Evolutionary conservation across 1,139 yeast genomes (phyloP).

Genomic region (Hansenula anomala): DNA sequence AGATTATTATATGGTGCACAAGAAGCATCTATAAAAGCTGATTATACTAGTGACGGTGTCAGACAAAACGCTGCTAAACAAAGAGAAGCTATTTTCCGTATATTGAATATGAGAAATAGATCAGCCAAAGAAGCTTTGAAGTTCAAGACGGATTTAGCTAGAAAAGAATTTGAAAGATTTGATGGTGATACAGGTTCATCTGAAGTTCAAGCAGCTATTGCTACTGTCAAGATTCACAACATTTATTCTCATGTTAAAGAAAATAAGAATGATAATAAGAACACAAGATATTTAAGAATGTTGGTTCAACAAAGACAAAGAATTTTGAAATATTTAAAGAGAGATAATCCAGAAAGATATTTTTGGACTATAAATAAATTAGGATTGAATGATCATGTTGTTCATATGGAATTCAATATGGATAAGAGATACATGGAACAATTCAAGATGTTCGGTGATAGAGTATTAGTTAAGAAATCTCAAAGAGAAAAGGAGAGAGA

Average conservation of each 20-base stretch:
- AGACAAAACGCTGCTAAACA: constrained; percentile 49
- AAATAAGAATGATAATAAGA: constrained; percentile 68
- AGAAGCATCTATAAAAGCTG: constrained; percentile 48
- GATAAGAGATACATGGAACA: constrained; percentile 82
- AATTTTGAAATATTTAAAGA: constrained; percentile 74
- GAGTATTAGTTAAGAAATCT: constrained; percentile 37
- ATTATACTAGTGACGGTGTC: constrained; percentile 26
- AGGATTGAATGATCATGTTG: constrained; percentile 79
- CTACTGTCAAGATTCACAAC: constrained; percentile 76
- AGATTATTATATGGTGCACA: constrained; percentile 75
- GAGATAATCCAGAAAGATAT: constrained; percentile 73
- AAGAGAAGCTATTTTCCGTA: constrained; percentile 66
- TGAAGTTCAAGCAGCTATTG: constrained; percentile 91
- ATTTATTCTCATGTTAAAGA: constrained; percentile 72
- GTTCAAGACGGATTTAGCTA: constrained; percentile 60
- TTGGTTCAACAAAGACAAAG: constrained; percentile 87
- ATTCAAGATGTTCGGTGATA: constrained; percentile 58
- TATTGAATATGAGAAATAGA: constrained; percentile 71
- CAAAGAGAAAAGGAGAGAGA: constrained; percentile 37
- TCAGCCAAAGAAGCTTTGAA: constrained; percentile 52
- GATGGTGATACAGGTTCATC: constrained; percentile 94
- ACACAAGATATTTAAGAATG: constrained; percentile 69
- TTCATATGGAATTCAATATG: constrained; percentile 78
- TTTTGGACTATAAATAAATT: constrained; percentile 82
- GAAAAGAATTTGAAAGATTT: constrained; percentile 71